phyloP scores from a whole-genome alignment of 768 basidiomycete species.

The Termitomyces sp. region DNA sequence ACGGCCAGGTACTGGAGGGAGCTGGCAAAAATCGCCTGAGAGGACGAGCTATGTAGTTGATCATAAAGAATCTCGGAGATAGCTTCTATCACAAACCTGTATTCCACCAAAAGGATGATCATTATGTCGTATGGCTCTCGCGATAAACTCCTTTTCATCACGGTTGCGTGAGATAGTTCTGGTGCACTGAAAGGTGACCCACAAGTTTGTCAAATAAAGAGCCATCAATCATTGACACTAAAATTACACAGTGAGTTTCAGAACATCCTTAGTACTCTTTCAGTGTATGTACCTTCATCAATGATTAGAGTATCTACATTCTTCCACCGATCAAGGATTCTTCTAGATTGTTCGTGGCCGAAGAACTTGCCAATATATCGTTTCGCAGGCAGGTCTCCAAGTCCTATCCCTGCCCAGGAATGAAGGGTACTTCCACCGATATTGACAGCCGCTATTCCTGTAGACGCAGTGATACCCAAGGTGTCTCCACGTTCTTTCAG shows the following conservation, averaged over 20 bases:
- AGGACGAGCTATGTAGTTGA: slow-evolving; percentile 55
- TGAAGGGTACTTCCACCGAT: slow-evolving; percentile 81
- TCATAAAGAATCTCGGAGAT: not conserved
- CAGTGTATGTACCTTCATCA: slow-evolving; percentile 63
- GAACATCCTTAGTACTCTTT: not conserved
- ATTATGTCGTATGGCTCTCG: slow-evolving; percentile 45
- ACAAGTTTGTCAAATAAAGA: slow-evolving; percentile 77
- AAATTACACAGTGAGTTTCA: not conserved
- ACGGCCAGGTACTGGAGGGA: slow-evolving; percentile 70
- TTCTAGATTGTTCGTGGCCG: slow-evolving; percentile 28
- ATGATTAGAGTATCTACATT: slow-evolving; percentile 63
- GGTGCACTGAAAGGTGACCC: slow-evolving; percentile 4
- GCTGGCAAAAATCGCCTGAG: slow-evolving; percentile 88
- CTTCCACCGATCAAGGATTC: slow-evolving; percentile 56
- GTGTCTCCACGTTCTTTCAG: slow-evolving; percentile 21
- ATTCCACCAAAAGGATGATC: slow-evolving; percentile 77
- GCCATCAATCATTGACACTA: slow-evolving; percentile 90
- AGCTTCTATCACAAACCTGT: slow-evolving; percentile 45
- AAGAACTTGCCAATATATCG: slow-evolving; percentile 50
- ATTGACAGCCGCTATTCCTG: slow-evolving; percentile 76
- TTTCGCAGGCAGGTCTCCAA: slow-evolving; percentile 55
- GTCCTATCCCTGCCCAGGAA: slow-evolving; percentile 76
- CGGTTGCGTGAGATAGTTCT: slow-evolving; percentile 2
- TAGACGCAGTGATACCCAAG: slow-evolving; percentile 77
- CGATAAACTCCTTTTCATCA: slow-evolving; percentile 57